Evolutionary conservation across 2,329 filamentous ascomycete species (phyloP).

Genomic region (Dothiorella sarmentorum): DNA sequence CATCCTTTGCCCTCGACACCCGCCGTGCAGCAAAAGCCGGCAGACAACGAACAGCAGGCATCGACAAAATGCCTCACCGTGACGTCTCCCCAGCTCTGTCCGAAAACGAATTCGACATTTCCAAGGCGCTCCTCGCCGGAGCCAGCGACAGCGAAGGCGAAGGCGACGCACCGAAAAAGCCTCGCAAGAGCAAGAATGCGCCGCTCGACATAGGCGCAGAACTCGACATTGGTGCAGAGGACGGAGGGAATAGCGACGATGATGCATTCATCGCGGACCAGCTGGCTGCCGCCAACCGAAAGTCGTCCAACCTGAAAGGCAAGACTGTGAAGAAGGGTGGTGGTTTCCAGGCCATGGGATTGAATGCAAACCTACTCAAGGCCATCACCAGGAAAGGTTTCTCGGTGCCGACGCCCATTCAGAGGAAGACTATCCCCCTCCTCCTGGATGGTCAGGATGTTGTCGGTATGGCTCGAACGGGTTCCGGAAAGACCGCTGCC

Average conservation of each 20-base stretch:
- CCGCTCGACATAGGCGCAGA: constrained; percentile 32
- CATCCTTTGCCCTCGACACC: not conserved
- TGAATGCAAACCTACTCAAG: constrained; percentile 80
- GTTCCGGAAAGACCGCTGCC: constrained; percentile 95
- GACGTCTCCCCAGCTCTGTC: constrained; percentile 77
- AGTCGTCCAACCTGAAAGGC: constrained; percentile 75
- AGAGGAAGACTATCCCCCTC: constrained; percentile 91
- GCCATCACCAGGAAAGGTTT: constrained; percentile 94
- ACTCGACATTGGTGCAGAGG: constrained; percentile 42
- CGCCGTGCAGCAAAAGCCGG: constrained; percentile 15
- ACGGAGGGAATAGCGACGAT: constrained; percentile 62
- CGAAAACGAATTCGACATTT: constrained; percentile 89
- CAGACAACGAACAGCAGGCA: not conserved
- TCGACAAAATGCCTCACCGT: constrained; percentile 62
- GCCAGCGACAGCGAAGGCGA: constrained; percentile 45
- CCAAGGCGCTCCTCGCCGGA: constrained; percentile 68
- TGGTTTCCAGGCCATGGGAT: constrained; percentile 91
- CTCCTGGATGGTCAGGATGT: constrained; percentile 89
- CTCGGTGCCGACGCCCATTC: constrained; percentile 92
- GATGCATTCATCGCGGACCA: constrained; percentile 87
- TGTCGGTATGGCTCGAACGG: constrained; percentile 99
- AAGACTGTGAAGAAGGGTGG: constrained; percentile 90
- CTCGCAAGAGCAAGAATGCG: not conserved
- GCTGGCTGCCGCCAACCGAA: constrained; percentile 84
- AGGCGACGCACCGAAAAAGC: constrained; percentile 29